Base-by-base conservation (phyloP, 129 eudicot genomes). In the Flaveria linearis region DNA sequence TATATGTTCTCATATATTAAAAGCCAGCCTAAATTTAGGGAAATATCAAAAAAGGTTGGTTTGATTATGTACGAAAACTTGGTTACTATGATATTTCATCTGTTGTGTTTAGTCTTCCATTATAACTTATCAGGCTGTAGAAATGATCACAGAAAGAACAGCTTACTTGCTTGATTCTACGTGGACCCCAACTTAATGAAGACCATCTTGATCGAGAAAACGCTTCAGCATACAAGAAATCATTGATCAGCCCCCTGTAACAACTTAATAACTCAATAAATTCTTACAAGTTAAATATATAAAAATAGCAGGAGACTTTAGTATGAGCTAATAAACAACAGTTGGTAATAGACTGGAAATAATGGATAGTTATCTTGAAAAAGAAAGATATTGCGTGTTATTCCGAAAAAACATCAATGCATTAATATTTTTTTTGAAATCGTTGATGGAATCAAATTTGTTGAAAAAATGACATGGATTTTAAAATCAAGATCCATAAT, bases 161-260 rank as follows among this genome's bases (percentile, higher is more conserved):
- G 57, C 84, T 88, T 87, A 93, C 97, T 82, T 87, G 96, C 51
- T 86, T 86, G 81, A 94, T 94, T 79, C 96, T 88, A 73, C 78
- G 84, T 71, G 98, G 97, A 58, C 98, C 98, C 98, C 98, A 94
- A 80, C 87, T 88, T 74, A 88, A 87, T 69, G 96, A 91, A 78
- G 91, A 78, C 92, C 92, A 94, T 89, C 96, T 84, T 45, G 98
- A 94, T 33, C 88, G 93, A 67, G 93, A 82, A 82, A 64, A 94
- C 23, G 96, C 71, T 78, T 94, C 98, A 43, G 98, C 98, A 77
- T 87, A 94, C 75, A 85, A 82, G 20, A 79, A 42, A 77, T 94
- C 98, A 81, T 94, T 86, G 39, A 94, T 86, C 67, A 87, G 81
- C 42, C 97, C 97, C 84, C 97, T 93, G 79, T 30, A 76, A 75